Evolutionary conservation across 768 basidiomycete genomes (phyloP), one percentile per base, ranked within the genome.

Genomic region (Harrya chromipes): DNA sequence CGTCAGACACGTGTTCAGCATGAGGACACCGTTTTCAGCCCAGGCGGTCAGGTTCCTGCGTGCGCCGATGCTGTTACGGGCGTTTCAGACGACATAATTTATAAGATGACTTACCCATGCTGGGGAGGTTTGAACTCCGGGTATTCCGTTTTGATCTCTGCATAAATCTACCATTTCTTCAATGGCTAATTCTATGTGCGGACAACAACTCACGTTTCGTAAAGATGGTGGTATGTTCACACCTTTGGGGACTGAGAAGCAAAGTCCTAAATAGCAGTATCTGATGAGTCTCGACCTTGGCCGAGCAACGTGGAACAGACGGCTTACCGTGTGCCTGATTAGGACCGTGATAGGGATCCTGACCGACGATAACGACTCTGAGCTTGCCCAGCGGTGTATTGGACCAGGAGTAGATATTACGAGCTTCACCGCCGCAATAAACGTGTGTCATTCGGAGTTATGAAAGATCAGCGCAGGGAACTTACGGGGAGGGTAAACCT

Each of bases 1-100:
- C 2, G 94, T 95, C 42, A 97, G 76, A 51, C 85, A 87, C n/a
- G 92, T 90, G 72, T 97, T 97, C 40, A 97, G 79, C 67, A 95
- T 79, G 52, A 97, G 75, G 35, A 97, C 94, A 43, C 94, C 94
- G 49, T 85, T 84, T 52, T 81, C 73, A 1, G 93, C 90, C 87
- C 91, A 93, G 17, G 75, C 67, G 6, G 81, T 80, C 38, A 97
- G 75, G 62, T 92, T 89, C 49, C 94, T 93, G 59, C 51, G 49
- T 42, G 19, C 45, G 27, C 40, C 33, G 19, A 39, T 27, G 31
- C 43, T 29, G 19, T 47, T 48, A 47, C 49, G 50, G 45, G 34
- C 47, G 43, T 37, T 21, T 31, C 43, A 27, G 47, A 53, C 44
- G 21, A 35, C 16, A 42, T 26, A 41, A 56, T 53, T 55, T 53